These are phyloP conservation scores for Aspergillus japonicus DNA, from an alignment of 2,329 filamentous ascomycete species.

Conservation along the genomic window DNA sequence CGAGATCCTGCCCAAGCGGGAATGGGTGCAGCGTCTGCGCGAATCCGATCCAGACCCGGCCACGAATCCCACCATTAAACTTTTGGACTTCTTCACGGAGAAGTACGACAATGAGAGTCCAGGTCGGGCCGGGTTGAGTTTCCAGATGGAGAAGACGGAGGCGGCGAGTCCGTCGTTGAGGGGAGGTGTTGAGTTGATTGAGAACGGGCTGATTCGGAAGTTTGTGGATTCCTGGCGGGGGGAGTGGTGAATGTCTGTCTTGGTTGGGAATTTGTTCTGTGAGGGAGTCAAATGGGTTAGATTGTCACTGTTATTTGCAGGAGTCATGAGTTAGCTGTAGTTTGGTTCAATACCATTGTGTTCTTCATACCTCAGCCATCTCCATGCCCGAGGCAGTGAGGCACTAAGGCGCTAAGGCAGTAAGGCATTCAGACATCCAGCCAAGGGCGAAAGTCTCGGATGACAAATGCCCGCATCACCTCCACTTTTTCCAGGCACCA, in stretches of 20 bases:
- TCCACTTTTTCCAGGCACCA: background rate
- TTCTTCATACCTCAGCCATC: too few species aligned
- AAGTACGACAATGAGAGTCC: conserved; percentile 44
- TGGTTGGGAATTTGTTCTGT: too few species aligned
- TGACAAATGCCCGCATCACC: background rate
- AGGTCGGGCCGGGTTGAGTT: background rate
- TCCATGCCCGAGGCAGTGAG: background rate
- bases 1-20: conserved; percentile 29
- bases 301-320: too few species aligned
- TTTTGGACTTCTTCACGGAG: conserved; percentile 53
- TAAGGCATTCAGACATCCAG: background rate
- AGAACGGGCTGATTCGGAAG: conserved; percentile 10
- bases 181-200: conserved; percentile 9
- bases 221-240: conserved; percentile 8
- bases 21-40: conserved; percentile 38
- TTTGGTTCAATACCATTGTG: too few species aligned
- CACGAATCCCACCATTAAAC: conserved; percentile 53
- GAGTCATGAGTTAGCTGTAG: too few species aligned
- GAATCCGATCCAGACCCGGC: conserved; percentile 50
- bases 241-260: background rate
- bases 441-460: background rate
- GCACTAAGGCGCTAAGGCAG: background rate
- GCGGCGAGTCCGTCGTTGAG: conserved; percentile 5
- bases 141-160: conserved; percentile 7
- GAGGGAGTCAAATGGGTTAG: too few species aligned